Evolutionary conservation across 495 filamentous ascomycete genomes (phyloP), one percentile per base, ranked within the genome.

Genomic region (Lasiosphaeria hispida): DNA sequence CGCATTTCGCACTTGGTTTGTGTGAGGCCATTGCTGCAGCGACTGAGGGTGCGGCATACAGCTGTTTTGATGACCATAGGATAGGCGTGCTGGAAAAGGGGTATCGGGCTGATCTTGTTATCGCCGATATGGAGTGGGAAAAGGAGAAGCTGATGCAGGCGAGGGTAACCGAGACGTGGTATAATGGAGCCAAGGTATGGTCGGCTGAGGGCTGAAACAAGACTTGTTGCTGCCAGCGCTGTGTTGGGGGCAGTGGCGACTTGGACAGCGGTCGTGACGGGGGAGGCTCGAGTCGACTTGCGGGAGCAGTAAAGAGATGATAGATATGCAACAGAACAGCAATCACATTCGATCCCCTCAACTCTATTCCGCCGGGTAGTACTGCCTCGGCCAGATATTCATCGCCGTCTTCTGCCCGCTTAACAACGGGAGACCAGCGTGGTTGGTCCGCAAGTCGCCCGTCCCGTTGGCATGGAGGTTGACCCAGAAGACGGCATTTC

Each of bases 101-200:
- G 13, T 70, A 69, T 53, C 75, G 73, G 66, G 84, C 83, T 2
- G 79, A 87, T 61, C 83, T 87, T 59, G 76, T 77, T 15, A 72
- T 87, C 5, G 67, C 83, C 7, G 79, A 86, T 45, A 85, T 85
- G 78, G 72, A 78, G 41, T 84, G 79, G 77, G 70, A 77, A 14
- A 68, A 67, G 11, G 76, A 80, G 36, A 73, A 63, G 59, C 69
- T 87, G 54, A 64, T 83, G 44, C 65, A 80, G n/a, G 80, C 80
- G 4, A 75, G 50, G 45, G 71, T 84, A 5, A 52, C 53, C 43
- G 73, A 85, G 70, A 86, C 83, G 0, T 86, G 83, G 83, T 80
- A 74, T 55, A 66, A 66, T 35, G 83, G 83, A 10, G 68, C 59
- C 48, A 80, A 71, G 56, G 77, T 83, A 38, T 85, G 72, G 55